These are phyloP conservation scores for Malassezia yamatoensis DNA, from an alignment of 1,284 basidiomycete species.

Conservation along the genomic window DNA sequence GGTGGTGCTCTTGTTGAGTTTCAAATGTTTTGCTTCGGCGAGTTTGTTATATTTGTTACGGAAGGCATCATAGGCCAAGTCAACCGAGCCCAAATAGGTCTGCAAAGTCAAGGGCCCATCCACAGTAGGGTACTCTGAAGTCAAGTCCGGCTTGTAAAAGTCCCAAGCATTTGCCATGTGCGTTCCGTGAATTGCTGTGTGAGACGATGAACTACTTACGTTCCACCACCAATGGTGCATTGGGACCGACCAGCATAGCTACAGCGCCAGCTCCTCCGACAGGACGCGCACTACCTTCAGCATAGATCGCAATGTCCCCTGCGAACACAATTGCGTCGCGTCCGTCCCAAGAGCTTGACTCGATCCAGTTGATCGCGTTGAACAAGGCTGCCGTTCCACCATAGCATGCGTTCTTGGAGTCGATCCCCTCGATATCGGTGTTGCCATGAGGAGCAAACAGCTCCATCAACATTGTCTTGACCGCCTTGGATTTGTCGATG, in stretches of 20 bases:
- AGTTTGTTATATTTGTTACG: conserved; percentile 66
- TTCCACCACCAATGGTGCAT: conserved; percentile 87
- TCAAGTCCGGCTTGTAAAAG: conserved; percentile 48
- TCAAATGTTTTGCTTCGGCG: conserved; percentile 23
- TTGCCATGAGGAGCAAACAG: conserved; percentile 85
- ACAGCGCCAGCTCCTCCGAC: conserved; percentile 93
- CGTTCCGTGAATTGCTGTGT: conserved; percentile 78
- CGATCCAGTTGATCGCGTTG: conserved; percentile 87
- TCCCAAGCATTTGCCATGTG: conserved; percentile 92
- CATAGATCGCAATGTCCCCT: conserved; percentile 96
- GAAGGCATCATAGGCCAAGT: conserved; percentile 78
- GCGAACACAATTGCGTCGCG: conserved; percentile 93
- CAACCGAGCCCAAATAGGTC: conserved; percentile 87
- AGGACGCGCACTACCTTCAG: conserved; percentile 84
- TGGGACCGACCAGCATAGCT: conserved; percentile 87
- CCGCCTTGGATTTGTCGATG: conserved; percentile 99
- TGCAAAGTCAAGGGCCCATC: conserved; percentile 94
- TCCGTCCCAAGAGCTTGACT: conserved; percentile 94
- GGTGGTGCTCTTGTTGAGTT: conserved; percentile 51
- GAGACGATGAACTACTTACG: conserved; percentile 52
- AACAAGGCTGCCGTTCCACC: conserved; percentile 95
- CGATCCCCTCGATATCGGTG: conserved; percentile 94
- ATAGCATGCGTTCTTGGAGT: conserved; percentile 99
- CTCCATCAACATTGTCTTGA: conserved; percentile 97
- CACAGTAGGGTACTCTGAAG: conserved; percentile 78